A percentile compares a stretch with the other conserved stretches of the same genome.
phyloP scores from a whole-genome alignment of 108 stramenopile species.

The Nannochloropsis gaditana region DNA sequence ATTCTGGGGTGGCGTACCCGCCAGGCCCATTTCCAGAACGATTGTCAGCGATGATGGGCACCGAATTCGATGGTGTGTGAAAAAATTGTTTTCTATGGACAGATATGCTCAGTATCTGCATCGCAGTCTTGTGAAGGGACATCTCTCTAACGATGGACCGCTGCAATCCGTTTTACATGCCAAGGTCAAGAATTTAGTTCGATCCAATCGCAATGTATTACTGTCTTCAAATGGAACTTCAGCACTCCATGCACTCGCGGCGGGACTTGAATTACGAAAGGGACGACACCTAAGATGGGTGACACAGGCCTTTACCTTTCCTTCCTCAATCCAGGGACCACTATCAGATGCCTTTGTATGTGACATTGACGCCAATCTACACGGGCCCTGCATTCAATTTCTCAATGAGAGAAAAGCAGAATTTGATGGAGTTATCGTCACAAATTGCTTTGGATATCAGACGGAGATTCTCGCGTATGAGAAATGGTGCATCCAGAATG shows the following conservation, averaged over 20 bases:
- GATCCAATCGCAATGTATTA: neutral
- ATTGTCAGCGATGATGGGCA: neutral
- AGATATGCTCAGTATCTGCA: neutral
- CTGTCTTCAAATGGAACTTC: neutral
- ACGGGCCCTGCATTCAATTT: neutral
- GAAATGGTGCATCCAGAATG: neutral
- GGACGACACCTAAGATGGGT: neutral
- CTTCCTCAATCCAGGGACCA: neutral
- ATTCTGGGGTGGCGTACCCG: conserved; percentile 10
- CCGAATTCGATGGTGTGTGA: neutral
- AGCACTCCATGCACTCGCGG: conserved; percentile 3
- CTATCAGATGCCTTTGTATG: neutral
- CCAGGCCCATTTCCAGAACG: conserved; percentile 4
- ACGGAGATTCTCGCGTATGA: neutral
- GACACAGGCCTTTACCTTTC: neutral
- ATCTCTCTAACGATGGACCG: neutral
- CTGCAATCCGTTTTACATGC: neutral
- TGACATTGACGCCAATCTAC: neutral
- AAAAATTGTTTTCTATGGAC: neutral
- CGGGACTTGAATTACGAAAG: conserved; percentile 5
- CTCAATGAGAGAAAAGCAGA: neutral
- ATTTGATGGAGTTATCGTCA: neutral
- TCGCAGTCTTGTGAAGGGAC: neutral
- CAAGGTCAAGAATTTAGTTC: neutral
- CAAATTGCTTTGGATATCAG: conserved; percentile 6